A percentile compares a stretch with the other conserved stretches of the same genome.
phyloP scores from a whole-genome alignment of 495 filamentous ascomycete genomes.

The Physcia stellaris region DNA sequence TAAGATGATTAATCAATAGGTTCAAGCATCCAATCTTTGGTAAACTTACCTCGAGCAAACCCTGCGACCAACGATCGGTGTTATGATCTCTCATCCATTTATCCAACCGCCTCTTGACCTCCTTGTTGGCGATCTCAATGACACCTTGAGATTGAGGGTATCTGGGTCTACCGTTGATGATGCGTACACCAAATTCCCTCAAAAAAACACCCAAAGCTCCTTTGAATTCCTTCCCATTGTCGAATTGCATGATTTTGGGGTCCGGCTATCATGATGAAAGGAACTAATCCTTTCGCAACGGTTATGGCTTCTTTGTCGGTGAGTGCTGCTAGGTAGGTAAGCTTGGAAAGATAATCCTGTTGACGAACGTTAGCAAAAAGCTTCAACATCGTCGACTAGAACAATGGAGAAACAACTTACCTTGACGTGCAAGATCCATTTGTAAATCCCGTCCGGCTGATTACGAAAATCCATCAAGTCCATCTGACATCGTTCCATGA shows the following conservation, averaged over 20 bases:
- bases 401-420: not conserved
- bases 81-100: not conserved
- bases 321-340: not conserved
- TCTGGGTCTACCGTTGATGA: not conserved
- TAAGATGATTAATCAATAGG: no score
- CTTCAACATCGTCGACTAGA: not conserved
- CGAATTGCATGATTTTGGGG: slow-evolving; percentile 8
- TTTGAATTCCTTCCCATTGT: slow-evolving; percentile 13
- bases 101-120: not conserved
- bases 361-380: not conserved
- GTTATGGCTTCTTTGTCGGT: not conserved
- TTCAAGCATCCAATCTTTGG: no score
- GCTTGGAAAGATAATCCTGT: slow-evolving; percentile 12
- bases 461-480: slow-evolving; percentile 12
- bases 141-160: not conserved
- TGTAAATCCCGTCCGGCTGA: slow-evolving; percentile 4
- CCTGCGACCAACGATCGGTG: not conserved
- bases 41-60: not conserved
- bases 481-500: slow-evolving; percentile 11
- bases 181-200: not conserved
- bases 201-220: not conserved
- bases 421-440: slow-evolving; percentile 11
- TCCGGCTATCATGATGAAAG: not conserved
- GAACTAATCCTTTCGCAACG: not conserved
- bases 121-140: not conserved